phyloP scores from a whole-genome alignment of 306 rosid genomes.

The Senna siamea region DNA sequence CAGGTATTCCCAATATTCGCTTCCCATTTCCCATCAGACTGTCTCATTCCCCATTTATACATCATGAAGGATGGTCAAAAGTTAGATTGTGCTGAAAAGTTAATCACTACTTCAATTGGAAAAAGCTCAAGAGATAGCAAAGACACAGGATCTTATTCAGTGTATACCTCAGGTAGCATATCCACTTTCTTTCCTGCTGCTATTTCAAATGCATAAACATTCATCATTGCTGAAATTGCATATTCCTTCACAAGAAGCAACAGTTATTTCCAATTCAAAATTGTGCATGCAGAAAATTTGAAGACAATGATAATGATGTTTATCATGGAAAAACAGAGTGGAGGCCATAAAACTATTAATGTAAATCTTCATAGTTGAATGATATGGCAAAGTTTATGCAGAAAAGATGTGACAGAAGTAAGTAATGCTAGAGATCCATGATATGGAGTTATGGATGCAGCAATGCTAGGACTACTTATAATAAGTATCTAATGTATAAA shows the following conservation, averaged over 20 bases:
- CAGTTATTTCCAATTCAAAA: slow-evolving; percentile 35
- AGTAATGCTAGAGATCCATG: too few relatives aligned
- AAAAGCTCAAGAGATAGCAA: slow-evolving; percentile 22
- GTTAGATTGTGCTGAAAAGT: slow-evolving; percentile 4
- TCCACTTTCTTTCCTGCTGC: slow-evolving; percentile 78
- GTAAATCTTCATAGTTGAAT: slow-evolving; percentile 13
- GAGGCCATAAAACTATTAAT: slow-evolving; percentile 10
- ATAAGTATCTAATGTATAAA: background rate
- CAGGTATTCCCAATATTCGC: too few relatives aligned
- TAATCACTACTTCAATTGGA: slow-evolving; percentile 8
- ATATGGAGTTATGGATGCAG: background rate
- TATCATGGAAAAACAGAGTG: slow-evolving; percentile 1
- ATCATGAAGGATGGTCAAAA: background rate
- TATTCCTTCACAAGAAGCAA: slow-evolving; percentile 73
- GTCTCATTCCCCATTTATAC: too few relatives aligned
- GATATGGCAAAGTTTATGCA: background rate
- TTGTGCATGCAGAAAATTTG: slow-evolving; percentile 14
- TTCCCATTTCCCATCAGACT: too few relatives aligned
- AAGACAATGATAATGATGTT: background rate
- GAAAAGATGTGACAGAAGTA: background rate
- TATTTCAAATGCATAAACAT: slow-evolving; percentile 83
- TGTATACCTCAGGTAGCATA: slow-evolving; percentile 81
- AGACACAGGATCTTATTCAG: slow-evolving; percentile 14
- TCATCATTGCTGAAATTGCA: slow-evolving; percentile 86
- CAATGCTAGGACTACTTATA: background rate